Evolutionary conservation across 768 basidiomycete genomes (phyloP), one percentile per base, ranked within the genome.

Genomic region (Gymnopilus junonius): DNA sequence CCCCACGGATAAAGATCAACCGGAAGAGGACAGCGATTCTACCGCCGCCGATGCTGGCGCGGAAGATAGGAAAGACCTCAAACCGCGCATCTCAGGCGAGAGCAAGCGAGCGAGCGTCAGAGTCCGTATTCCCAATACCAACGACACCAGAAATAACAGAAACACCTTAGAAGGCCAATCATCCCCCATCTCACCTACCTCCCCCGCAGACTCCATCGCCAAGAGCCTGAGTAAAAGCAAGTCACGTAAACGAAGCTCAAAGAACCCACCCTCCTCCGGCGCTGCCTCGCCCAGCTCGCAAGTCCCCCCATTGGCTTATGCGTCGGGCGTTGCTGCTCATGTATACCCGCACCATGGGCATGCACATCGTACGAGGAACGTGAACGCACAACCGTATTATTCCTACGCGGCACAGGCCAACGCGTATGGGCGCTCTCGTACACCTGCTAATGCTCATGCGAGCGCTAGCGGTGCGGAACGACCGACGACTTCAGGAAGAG

Each of bases 351-450:
- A 39, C 50, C 40, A 53, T 17, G 31, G 25, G 39, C 20, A 42
- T 27, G 3, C 11, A 2, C 6, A 34, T 34, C 55, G 66, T 12
- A 39, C 42, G 55, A 62, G 48, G 48, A 70, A 70, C 55, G 50
- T 54, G 43, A 71, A 73, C 56, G 71, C 69, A 1, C 67, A 69
- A 53, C 71, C 71, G 12, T 72, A 72, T 51, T 64, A 68, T 58
- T 55, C 58, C 11, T 69, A 68, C 58, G 69, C 67, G 17, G 64
- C 63, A 32, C 46, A 61, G 27, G 59, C 65, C n/a, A 67, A 62
- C 61, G 66, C 63, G 6, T 55, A 63, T 25, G 69, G 68, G 23
- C 58, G 56, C 10, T 62, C n/a, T n/a, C n/a, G 40, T 25, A 8
- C 25, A 37, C 12, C n/a, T 35, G 35, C 25, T n/a, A n/a, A 34